Base-by-base conservation (phyloP, 164 flowering plant genomes). In the Kalanchoe fedtschenkoi region DNA sequence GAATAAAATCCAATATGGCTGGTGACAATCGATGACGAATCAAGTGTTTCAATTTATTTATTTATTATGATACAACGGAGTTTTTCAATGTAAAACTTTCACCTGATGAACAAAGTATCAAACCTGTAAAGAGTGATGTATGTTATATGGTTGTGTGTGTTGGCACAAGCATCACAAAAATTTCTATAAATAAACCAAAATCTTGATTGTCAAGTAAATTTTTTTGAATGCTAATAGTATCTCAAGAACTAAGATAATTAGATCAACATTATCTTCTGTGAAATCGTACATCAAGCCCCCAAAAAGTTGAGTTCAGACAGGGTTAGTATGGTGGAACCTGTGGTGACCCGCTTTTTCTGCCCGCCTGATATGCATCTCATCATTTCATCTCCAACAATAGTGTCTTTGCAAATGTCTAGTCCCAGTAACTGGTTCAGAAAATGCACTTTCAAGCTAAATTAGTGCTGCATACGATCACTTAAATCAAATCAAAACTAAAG, bases 331-430 rank as follows among this genome's bases (percentile, higher is more conserved):
- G n/a, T n/a, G n/a, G n/a, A 68, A 91, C 97, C 97, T 75, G 96
- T 91, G 0, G 98, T 89, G 0, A 92, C 95, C 22, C 98, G 69
- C 65, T 88, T 92, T 62, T 77, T 89, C 63, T 92, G 98, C 2
- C 98, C 98, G n/a, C 98, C 97, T 0, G 98, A 92, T 22, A 92
- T 85, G 21, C 98, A 96, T 61, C 98, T 61, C 5, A 42, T 68
- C 98, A 92, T 92, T 10, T 82, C 87, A 69, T 89, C 87, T 21
- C 98, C 98, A 33, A 89, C 96, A 17, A 92, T 73, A 1, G 93
- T 92, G 72, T 89, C 96, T 30, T 75, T 77, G 64, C 98, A 92
- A 17, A 89, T 77, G 41, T 92, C 98, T 17, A 91, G 85, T 51
- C 97, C 97, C 22, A 91, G 60, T 46, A 91, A 69, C 97, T 91